phyloP scores from a whole-genome alignment of 768 basidiomycete genomes.

The Amanita brunnescens region DNA sequence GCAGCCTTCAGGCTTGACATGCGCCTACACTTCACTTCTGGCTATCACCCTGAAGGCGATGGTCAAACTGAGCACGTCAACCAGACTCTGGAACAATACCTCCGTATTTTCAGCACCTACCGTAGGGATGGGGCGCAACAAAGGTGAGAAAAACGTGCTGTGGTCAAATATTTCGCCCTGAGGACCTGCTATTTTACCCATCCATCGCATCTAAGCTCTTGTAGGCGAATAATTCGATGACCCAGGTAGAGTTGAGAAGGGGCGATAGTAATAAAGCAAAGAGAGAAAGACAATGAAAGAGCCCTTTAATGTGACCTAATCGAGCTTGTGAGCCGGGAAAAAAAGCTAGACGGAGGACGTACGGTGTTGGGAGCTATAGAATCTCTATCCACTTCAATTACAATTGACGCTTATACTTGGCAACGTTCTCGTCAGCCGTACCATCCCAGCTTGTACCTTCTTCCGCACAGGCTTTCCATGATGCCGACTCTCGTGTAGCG shows the following conservation, averaged over 20 bases:
- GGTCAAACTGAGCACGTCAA: background rate
- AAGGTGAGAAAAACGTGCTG: constrained; percentile 35
- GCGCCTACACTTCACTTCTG: background rate
- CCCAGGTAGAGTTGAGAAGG: constrained; percentile 76
- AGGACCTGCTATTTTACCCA: constrained; percentile 41
- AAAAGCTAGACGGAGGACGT: constrained; percentile 35
- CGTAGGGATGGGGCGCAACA: background rate
- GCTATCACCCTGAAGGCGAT: background rate
- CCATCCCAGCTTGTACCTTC: constrained; percentile 25
- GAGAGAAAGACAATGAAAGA: constrained; percentile 73
- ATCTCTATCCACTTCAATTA: too few relatives aligned
- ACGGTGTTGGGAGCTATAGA: too few relatives aligned
- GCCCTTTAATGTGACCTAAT: constrained; percentile 83
- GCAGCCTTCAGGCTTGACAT: constrained; percentile 43
- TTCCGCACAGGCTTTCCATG: constrained; percentile 23
- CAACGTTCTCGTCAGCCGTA: constrained; percentile 25
- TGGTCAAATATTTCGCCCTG: constrained; percentile 46
- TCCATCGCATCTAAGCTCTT: constrained; percentile 88
- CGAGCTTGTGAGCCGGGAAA: background rate
- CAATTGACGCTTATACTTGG: too few relatives aligned
- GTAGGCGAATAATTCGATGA: constrained; percentile 80
- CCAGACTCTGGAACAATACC: background rate
- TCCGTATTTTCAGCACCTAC: background rate
- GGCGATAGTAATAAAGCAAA: constrained; percentile 56
- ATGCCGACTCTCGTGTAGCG: constrained; percentile 20